These are phyloP conservation scores for Chrysochromulina parva DNA, from an alignment of 78 protist species.

Conservation along the genomic window DNA sequence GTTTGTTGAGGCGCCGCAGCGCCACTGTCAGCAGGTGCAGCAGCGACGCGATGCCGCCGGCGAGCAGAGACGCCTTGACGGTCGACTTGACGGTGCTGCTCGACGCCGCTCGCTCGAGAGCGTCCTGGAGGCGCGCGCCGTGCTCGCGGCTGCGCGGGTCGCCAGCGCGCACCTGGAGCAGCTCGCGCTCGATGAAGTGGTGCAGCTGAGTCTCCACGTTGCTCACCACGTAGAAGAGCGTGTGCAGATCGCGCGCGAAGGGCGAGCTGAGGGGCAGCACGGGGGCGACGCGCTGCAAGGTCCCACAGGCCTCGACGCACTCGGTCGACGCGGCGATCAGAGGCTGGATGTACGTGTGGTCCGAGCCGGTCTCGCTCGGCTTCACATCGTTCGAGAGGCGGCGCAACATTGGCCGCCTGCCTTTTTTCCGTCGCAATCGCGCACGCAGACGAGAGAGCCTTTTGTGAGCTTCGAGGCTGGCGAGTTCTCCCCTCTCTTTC, in stretches of 20 bases:
- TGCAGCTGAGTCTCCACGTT: not conserved
- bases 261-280: not conserved
- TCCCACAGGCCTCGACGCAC: not conserved
- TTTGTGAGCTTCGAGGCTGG: too few species aligned
- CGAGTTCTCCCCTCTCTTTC: too few species aligned
- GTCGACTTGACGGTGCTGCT: not conserved
- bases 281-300: not conserved
- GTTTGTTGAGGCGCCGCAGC: not conserved
- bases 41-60: slow-evolving; percentile 8
- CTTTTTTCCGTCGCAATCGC: too few species aligned
- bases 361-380: too few species aligned
- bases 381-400: too few species aligned
- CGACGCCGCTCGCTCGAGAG: not conserved
- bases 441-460: too few species aligned
- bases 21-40: not conserved
- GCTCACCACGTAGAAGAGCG: not conserved
- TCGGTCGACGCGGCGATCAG: not conserved
- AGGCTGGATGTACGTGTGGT: not conserved
- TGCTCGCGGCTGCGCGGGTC: not conserved
- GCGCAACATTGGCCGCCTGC: too few species aligned
- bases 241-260: not conserved
- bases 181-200: slow-evolving; percentile 12
- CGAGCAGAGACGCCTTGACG: slow-evolving; percentile 4
- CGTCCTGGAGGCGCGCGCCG: not conserved
- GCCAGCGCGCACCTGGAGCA: not conserved